Percentiles rank a stretch among this genome's conserved stretches.
These are phyloP conservation scores for Astragalus glycyphyllos DNA, from an alignment of 306 rosid genomes.

Conservation along the genomic window DNA sequence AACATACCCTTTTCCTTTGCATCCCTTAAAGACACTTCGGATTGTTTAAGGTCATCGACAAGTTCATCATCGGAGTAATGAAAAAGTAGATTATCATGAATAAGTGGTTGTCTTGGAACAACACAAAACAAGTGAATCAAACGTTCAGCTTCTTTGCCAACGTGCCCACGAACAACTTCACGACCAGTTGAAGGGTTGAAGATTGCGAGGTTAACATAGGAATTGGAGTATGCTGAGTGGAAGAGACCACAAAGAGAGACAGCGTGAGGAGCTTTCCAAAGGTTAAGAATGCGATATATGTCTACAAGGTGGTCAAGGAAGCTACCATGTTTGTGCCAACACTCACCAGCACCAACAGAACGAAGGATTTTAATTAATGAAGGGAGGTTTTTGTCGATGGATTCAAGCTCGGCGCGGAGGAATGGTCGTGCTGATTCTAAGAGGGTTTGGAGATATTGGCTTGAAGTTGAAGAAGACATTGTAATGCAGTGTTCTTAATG, in stretches of 20 bases:
- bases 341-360: conserved; percentile 86
- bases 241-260: conserved; percentile 88
- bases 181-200: conserved; percentile 88
- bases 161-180: conserved; percentile 59
- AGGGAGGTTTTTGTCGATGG: conserved; percentile 60
- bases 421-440: conserved; percentile 72
- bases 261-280: conserved; percentile 64
- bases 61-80: conserved; percentile 69
- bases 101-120: conserved; percentile 76
- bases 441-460: conserved; percentile 45
- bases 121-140: conserved; percentile 77
- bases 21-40: conserved; percentile 44
- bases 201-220: conserved; percentile 91
- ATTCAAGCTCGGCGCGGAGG: conserved; percentile 73
- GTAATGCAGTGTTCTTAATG: background rate
- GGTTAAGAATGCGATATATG: conserved; percentile 67
- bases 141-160: conserved; percentile 69
- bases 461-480: conserved; percentile 2
- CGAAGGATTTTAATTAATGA: conserved; percentile 56
- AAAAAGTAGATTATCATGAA: conserved; percentile 82
- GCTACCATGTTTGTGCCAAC: conserved; percentile 97
- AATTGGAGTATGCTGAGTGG: conserved; percentile 91
- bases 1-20: conserved; percentile 53
- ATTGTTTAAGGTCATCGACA: conserved; percentile 57
- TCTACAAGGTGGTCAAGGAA: conserved; percentile 84